phyloP scores from a whole-genome alignment of 306 rosid species.

The Pterocarpus macrocarpus region DNA sequence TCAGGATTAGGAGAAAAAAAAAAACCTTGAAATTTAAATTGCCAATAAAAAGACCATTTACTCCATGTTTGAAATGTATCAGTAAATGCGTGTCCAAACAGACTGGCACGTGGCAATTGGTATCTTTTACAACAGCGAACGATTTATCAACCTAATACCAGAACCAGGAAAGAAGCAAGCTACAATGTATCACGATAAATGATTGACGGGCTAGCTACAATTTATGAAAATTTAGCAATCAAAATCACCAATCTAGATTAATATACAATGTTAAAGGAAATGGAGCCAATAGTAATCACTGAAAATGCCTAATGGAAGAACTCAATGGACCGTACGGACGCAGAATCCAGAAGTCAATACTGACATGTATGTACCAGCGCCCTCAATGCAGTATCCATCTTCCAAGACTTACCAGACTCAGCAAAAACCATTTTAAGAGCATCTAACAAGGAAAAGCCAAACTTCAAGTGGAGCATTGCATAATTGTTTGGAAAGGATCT shows the following conservation, averaged over 20 bases:
- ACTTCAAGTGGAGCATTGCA: conserved; percentile 39
- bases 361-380: conserved; percentile 30
- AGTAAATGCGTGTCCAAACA: conserved; percentile 27
- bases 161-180: conserved; percentile 12
- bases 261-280: conserved; percentile 51
- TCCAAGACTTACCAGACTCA: conserved; percentile 40
- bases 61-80: conserved; percentile 23
- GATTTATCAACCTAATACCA: conserved; percentile 37
- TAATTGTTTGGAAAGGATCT: conserved; percentile 26
- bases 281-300: conserved; percentile 34
- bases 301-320: conserved; percentile 42
- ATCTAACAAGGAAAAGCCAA: conserved; percentile 40
- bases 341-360: conserved; percentile 38
- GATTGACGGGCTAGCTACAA: conserved; percentile 30
- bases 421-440: conserved; percentile 41
- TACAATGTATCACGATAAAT: conserved; percentile 20
- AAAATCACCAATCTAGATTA: conserved; percentile 48
- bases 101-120: conserved; percentile 12
- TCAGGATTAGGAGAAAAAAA: neutral
- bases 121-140: conserved; percentile 43
- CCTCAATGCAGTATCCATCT: conserved; percentile 33
- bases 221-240: conserved; percentile 36
- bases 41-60: neutral
- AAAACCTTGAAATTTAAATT: neutral
- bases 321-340: conserved; percentile 26